phyloP scores from a whole-genome alignment of 495 filamentous ascomycete genomes.

The Sporormia fimetaria region DNA sequence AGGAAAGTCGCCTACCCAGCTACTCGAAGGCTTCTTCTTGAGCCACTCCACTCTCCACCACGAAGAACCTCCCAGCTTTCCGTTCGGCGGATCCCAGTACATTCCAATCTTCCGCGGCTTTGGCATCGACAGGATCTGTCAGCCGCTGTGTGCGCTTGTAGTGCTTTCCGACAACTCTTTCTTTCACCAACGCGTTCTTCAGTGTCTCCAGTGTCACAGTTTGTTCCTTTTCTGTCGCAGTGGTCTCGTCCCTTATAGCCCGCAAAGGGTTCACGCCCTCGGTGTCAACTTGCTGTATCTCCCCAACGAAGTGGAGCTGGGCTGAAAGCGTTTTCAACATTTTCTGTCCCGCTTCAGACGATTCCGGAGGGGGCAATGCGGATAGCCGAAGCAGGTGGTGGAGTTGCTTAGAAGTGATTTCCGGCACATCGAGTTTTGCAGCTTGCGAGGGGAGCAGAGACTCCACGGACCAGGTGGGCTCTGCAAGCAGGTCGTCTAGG shows the following conservation, averaged over 20 bases:
- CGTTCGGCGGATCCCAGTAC: constrained; percentile 53
- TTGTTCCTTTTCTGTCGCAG: constrained; percentile 40
- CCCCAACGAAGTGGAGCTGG: constrained; percentile 80
- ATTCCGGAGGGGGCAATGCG: constrained; percentile 63
- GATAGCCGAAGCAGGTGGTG: constrained; percentile 84
- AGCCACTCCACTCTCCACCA: constrained; percentile 53
- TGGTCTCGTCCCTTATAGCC: constrained; percentile 72
- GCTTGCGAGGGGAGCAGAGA: constrained; percentile 53
- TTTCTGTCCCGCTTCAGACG: constrained; percentile 42
- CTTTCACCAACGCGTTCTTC: constrained; percentile 42
- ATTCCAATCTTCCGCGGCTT: constrained; percentile 50
- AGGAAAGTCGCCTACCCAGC: too few species aligned
- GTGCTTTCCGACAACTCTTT: constrained; percentile 45
- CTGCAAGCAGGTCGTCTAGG: constrained; percentile 49
- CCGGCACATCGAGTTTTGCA: constrained; percentile 26
- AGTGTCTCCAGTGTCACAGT: constrained; percentile 43
- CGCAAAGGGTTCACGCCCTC: constrained; percentile 56
- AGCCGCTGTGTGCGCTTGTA: constrained; percentile 32
- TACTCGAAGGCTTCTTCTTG: constrained; percentile 3
- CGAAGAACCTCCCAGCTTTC: constrained; percentile 63
- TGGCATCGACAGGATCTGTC: constrained; percentile 25
- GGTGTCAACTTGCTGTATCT: constrained; percentile 73
- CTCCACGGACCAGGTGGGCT: constrained; percentile 76
- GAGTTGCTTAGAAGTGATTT: constrained; percentile 46
- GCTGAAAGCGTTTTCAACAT: constrained; percentile 66